These are phyloP conservation scores for Cryptococcus maquisensis DNA, from an alignment of 1,284 basidiomycete genomes.

Conservation along the genomic window DNA sequence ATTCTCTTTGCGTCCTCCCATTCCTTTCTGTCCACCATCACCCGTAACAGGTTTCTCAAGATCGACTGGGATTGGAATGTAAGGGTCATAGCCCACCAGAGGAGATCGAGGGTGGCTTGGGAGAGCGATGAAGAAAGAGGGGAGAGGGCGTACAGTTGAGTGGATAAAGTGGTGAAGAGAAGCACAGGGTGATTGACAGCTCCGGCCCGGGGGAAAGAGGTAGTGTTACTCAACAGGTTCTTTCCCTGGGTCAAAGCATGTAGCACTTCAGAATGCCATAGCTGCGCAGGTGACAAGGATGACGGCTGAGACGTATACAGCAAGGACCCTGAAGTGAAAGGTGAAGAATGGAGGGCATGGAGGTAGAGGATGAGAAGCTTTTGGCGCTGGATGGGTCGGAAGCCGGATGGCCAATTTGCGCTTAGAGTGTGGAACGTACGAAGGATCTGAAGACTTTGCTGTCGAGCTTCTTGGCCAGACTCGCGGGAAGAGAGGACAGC, in stretches of 20 bases:
- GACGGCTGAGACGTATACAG: neutral
- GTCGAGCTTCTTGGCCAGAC: conserved; percentile 20
- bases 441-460: conserved; percentile 55
- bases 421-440: conserved; percentile 62
- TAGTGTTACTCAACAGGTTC: conserved; percentile 61
- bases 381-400: conserved; percentile 67
- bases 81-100: conserved; percentile 86
- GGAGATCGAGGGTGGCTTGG: conserved; percentile 53
- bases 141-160: conserved; percentile 38
- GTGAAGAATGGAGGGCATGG: conserved; percentile 55
- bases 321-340: conserved; percentile 16
- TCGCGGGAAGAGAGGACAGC: conserved; percentile 50
- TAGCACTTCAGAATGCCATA: conserved; percentile 64
- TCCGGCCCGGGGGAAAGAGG: conserved; percentile 78
- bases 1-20: conserved; percentile 66
- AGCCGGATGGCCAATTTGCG: conserved; percentile 66
- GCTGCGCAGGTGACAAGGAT: conserved; percentile 35
- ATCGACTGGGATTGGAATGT: conserved; percentile 86
- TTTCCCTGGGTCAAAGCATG: conserved; percentile 66
- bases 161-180: conserved; percentile 74
- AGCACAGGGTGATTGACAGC: conserved; percentile 74
- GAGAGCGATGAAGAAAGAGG: conserved; percentile 12
- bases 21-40: conserved; percentile 65
- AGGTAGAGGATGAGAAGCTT: conserved; percentile 66
- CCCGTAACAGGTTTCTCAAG: conserved; percentile 72